phyloP scores from a whole-genome alignment of 2,329 filamentous ascomycete genomes.

The Colletotrichum coccodes region DNA sequence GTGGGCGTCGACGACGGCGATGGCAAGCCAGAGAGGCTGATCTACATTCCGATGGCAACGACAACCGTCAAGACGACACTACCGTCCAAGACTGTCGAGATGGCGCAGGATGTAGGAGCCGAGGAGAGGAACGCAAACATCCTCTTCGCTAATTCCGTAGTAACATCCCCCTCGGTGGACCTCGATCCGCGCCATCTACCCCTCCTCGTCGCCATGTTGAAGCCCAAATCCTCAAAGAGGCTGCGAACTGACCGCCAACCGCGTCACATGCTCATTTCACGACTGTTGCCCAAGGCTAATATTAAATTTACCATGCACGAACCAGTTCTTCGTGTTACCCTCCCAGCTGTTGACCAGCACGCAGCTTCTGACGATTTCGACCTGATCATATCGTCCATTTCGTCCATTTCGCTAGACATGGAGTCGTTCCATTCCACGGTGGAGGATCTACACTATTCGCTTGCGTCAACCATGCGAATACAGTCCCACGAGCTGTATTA shows the following conservation, averaged over 20 bases:
- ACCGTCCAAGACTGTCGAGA: slow-evolving; percentile 91
- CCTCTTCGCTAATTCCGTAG: slow-evolving; percentile 92
- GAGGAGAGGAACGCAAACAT: slow-evolving; percentile 96
- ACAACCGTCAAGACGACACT: slow-evolving; percentile 94
- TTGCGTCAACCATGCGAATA: slow-evolving; percentile 83
- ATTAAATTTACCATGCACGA: slow-evolving; percentile 98
- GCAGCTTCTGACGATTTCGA: slow-evolving; percentile 85
- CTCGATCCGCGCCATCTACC: slow-evolving; percentile 92
- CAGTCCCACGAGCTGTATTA: slow-evolving; percentile 94
- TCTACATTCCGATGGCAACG: slow-evolving; percentile 97
- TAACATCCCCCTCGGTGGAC: slow-evolving; percentile 95
- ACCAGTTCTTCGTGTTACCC: slow-evolving; percentile 88
- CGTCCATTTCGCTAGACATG: slow-evolving; percentile 90
- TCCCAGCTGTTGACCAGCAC: slow-evolving; percentile 78
- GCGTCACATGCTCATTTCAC: slow-evolving; percentile 78
- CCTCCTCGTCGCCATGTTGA: slow-evolving; percentile 80
- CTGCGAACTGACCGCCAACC: slow-evolving; percentile 41
- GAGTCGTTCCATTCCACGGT: slow-evolving; percentile 94
- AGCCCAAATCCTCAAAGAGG: slow-evolving; percentile 56
- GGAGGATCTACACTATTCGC: slow-evolving; percentile 86
- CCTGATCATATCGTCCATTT: slow-evolving; percentile 93
- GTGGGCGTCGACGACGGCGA: slow-evolving; percentile 92
- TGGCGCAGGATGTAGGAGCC: slow-evolving; percentile 76
- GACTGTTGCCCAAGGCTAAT: slow-evolving; percentile 91
- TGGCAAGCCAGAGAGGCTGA: slow-evolving; percentile 83